Percentiles rank a stretch among this genome's conserved stretches.
phyloP scores from a whole-genome alignment of 148 eudicot species.

The Agrostemma githago region DNA sequence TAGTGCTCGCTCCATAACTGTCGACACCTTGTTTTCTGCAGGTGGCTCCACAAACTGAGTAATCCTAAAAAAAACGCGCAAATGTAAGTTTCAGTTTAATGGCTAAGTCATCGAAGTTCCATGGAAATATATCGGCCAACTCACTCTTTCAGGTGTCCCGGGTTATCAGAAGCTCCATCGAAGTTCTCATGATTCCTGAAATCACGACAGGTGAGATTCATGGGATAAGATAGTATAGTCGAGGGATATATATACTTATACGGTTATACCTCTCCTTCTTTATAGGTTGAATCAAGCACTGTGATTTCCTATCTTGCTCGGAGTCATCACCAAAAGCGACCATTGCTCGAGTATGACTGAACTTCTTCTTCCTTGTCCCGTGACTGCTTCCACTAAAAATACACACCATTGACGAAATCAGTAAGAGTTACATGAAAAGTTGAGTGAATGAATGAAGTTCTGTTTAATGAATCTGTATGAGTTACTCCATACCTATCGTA shows the following conservation, averaged over 20 bases:
- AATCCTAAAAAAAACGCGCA: neutral
- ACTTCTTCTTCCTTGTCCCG: neutral
- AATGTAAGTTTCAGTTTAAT: neutral
- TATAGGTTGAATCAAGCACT: neutral
- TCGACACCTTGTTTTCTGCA: neutral
- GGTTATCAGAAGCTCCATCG: neutral
- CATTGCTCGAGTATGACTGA: slow-evolving; percentile 14
- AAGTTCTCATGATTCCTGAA: no score
- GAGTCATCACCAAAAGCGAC: slow-evolving; percentile 21
- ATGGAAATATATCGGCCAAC: neutral
- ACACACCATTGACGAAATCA: neutral
- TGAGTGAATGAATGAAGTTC: no score
- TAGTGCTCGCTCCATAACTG: neutral
- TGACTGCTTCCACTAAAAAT: neutral
- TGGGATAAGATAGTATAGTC: no score
- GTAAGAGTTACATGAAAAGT: no score
- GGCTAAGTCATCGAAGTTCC: neutral
- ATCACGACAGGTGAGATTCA: neutral
- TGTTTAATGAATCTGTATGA: neutral
- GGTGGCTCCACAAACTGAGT: slow-evolving; percentile 4
- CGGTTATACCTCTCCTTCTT: slow-evolving; percentile 20
- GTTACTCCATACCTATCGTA: neutral
- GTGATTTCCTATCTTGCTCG: neutral
- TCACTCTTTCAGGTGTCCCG: neutral
- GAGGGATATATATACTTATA: no score